A percentile compares a stretch with the other conserved stretches of the same genome.
Conservation (phyloP, 805 yeast species). For the Candida montana region DNA sequence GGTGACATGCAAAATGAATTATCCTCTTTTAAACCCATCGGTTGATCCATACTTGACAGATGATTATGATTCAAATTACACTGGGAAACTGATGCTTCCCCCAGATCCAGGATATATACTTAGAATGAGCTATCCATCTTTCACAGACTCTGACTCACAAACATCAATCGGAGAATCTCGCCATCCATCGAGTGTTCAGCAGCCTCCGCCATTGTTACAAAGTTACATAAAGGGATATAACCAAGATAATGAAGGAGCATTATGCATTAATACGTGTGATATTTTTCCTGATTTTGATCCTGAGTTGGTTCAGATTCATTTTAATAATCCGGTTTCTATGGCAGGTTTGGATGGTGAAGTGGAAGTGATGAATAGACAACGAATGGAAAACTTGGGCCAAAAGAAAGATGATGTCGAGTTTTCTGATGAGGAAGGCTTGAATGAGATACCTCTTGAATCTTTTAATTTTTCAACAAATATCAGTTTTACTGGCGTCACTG, state of each 20-base stretch:
- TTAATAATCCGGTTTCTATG: slow-evolving; percentile 2
- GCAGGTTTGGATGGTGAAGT: slow-evolving; percentile 4
- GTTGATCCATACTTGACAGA: slow-evolving; percentile 4
- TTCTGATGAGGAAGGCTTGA: not conserved
- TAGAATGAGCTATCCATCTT: no score
- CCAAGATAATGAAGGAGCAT: not conserved
- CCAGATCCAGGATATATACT: no score
- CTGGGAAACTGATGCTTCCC: no score
- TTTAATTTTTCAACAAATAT: no score
- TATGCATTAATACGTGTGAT: slow-evolving; percentile 5
- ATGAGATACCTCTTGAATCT: not conserved
- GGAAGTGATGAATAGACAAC: slow-evolving; percentile 5
- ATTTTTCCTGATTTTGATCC: slow-evolving; percentile 9
- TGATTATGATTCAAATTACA: no score
- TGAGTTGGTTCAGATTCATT: slow-evolving; percentile 4
- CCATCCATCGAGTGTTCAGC: not conserved
- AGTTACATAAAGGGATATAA: not conserved
- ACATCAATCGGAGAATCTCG: no score
- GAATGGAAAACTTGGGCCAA: slow-evolving; percentile 3
- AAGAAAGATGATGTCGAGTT: not conserved
- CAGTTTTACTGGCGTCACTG: not conserved
- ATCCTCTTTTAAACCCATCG: not conserved
- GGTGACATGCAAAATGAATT: not conserved
- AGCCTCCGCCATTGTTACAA: not conserved
- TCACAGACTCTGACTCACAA: no score